These are phyloP conservation scores for Candida sp. DNA, from an alignment of 1,139 yeast species.

Conservation along the genomic window DNA sequence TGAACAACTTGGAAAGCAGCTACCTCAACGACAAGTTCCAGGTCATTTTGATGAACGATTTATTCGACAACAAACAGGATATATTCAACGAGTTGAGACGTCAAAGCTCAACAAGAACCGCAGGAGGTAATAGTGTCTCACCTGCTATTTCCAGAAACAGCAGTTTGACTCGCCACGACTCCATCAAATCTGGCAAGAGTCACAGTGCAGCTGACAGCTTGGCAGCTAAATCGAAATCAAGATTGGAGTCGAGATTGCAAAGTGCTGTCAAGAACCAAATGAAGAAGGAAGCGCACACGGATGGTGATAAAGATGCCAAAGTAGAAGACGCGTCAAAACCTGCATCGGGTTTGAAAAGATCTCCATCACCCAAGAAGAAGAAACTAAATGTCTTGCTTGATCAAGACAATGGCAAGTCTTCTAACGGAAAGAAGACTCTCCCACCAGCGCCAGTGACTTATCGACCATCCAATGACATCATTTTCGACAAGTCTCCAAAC, in stretches of 20 bases:
- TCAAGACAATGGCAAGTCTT: slow-evolving; percentile 12
- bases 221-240: slow-evolving; percentile 26
- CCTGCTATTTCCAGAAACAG: slow-evolving; percentile 5
- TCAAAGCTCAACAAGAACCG: slow-evolving; percentile 30
- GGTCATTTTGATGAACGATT: slow-evolving; percentile 60
- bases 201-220: slow-evolving; percentile 5
- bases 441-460: slow-evolving; percentile 27
- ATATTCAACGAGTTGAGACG: slow-evolving; percentile 52
- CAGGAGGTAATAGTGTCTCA: slow-evolving; percentile 9
- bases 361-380: slow-evolving; percentile 46
- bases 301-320: slow-evolving; percentile 6
- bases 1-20: slow-evolving; percentile 4
- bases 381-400: slow-evolving; percentile 30
- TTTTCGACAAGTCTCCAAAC: slow-evolving; percentile 8
- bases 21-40: slow-evolving; percentile 59
- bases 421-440: neutral
- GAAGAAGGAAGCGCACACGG: slow-evolving; percentile 3
- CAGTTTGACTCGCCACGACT: slow-evolving; percentile 12
- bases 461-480: slow-evolving; percentile 34
- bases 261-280: slow-evolving; percentile 24
- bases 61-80: slow-evolving; percentile 34
- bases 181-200: slow-evolving; percentile 8
- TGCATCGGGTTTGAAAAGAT: slow-evolving; percentile 31
- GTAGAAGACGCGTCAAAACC: slow-evolving; percentile 17
- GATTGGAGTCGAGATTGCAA: slow-evolving; percentile 37